Conservation (phyloP, 2,329 filamentous ascomycete species). For the Aspergillus bombycis region DNA sequence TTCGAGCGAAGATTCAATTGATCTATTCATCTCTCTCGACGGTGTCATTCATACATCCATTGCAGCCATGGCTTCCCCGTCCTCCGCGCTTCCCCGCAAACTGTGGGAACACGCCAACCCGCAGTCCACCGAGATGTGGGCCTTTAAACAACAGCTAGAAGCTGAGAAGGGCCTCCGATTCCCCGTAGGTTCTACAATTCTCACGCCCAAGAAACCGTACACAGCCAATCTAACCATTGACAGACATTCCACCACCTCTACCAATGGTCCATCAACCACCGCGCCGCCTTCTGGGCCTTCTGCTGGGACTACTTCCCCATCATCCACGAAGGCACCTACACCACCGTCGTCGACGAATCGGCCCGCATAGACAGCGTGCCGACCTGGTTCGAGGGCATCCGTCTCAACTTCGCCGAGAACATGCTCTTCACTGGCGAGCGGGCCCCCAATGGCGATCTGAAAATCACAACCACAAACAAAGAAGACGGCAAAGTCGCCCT, state of each 20-base stretch:
- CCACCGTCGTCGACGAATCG: slow-evolving; percentile 67
- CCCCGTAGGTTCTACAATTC: slow-evolving; percentile 49
- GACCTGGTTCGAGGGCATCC: slow-evolving; percentile 74
- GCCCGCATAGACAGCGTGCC: slow-evolving; percentile 72
- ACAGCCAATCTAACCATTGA: not conserved
- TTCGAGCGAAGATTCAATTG: not conserved
- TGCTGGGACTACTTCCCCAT: slow-evolving; percentile 63
- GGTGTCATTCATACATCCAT: too few relatives aligned
- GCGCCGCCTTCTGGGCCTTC: slow-evolving; percentile 67
- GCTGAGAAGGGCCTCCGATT: slow-evolving; percentile 59
- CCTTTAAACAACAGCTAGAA: slow-evolving; percentile 69
- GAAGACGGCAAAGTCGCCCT: slow-evolving; percentile 71
- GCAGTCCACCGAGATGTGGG: slow-evolving; percentile 65
- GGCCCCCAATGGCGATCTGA: slow-evolving; percentile 44
- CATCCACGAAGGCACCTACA: slow-evolving; percentile 65
- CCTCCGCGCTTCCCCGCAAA: slow-evolving; percentile 54
- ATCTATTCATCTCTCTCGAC: too few relatives aligned
- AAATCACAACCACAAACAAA: slow-evolving; percentile 61
- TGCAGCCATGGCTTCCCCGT: slow-evolving; percentile 17
- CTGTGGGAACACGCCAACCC: slow-evolving; percentile 70
- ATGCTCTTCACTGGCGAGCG: slow-evolving; percentile 63
- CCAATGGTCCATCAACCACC: slow-evolving; percentile 66
- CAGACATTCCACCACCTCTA: slow-evolving; percentile 66
- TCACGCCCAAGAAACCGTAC: too few relatives aligned
- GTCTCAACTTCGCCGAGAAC: slow-evolving; percentile 80